Base-by-base conservation (phyloP, 1,284 basidiomycete genomes). In the Cutaneotrichosporon dermatis region DNA sequence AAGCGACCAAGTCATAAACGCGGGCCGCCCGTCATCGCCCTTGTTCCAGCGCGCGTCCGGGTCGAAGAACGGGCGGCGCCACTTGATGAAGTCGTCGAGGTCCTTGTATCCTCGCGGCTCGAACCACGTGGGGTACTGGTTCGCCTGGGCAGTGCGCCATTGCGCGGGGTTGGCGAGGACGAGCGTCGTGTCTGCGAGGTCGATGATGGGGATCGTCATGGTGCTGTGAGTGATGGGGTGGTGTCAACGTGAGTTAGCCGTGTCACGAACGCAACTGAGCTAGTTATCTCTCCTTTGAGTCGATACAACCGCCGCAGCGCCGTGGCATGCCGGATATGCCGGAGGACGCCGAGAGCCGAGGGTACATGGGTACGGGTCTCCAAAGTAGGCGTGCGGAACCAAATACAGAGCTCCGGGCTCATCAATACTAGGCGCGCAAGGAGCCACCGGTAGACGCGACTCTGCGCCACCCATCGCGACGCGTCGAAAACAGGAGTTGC, bases 1-100 rank as follows among this genome's bases (percentile, higher is more conserved):
- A 5, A 73, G 62, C 0, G 62, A 67, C 65, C 67, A 71, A 1
- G 59, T 62, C 16, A 60, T 13, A 1, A 63, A 53, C 6, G 50
- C 51, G 16, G 4, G 34, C 13, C 35, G 36, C 13, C 46, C 46
- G 6, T 45, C 55, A 2, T n/a, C 7, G 36, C 39, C 12, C 16
- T 37, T n/a, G 41, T 39, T 25, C 53, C 55, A 59, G 33, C 58
- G 50, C 40, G 48, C 39, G 1, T 43, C n/a, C 12, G 15, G 10
- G 51, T 46, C 37, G 16, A 53, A 49, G 41, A 57, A 52, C 6
- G 40, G 33, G 7, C 15, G 36, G 7, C 6, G 37, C 46, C 48
- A 50, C 48, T 52, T 40, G 51, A 16, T 25, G 7, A 43, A 40
- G 41, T 34, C 48, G 33, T 35, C 42, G 12, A 42, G 46, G 33